phyloP scores from a whole-genome alignment of 2,329 filamentous ascomycete genomes.

The Leptographium radiaticola region DNA sequence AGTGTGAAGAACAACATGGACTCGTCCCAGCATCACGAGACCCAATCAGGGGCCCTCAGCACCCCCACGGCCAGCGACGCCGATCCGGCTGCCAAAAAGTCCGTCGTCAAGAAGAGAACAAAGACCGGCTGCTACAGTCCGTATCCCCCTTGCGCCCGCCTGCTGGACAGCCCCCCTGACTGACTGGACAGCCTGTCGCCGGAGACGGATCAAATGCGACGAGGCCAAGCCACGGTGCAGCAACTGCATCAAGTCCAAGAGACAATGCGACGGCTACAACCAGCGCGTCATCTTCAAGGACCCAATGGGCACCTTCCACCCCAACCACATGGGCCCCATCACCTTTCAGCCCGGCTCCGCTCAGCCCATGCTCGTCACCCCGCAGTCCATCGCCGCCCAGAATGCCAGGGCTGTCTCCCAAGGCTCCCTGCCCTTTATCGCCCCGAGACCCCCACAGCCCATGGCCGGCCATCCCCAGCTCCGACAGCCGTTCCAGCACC shows the following conservation, averaged over 20 bases:
- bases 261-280: constrained; percentile 72
- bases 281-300: constrained; percentile 72
- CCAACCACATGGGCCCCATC: constrained; percentile 29
- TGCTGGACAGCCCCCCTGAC: constrained; percentile 5
- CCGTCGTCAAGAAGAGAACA: background rate
- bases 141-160: background rate
- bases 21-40: background rate
- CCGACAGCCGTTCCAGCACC: background rate
- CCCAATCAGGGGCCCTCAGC: background rate
- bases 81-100: background rate
- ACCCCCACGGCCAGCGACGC: background rate
- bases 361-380: constrained; percentile 27
- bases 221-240: constrained; percentile 72
- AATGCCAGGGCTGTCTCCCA: background rate
- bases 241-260: constrained; percentile 79
- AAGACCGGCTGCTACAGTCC: constrained; percentile 1
- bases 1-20: too few relatives aligned
- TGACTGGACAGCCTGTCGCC: constrained; percentile 59
- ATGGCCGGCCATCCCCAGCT: background rate
- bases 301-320: constrained; percentile 47
- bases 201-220: constrained; percentile 92
- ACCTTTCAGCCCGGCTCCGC: constrained; percentile 31
- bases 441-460: background rate
- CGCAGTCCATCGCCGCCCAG: constrained; percentile 15
- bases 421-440: background rate